A percentile compares a stretch with the other conserved stretches of the same genome.
phyloP scores from a whole-genome alignment of 2,329 filamentous ascomycete genomes.

The Diaporthe sp. region DNA sequence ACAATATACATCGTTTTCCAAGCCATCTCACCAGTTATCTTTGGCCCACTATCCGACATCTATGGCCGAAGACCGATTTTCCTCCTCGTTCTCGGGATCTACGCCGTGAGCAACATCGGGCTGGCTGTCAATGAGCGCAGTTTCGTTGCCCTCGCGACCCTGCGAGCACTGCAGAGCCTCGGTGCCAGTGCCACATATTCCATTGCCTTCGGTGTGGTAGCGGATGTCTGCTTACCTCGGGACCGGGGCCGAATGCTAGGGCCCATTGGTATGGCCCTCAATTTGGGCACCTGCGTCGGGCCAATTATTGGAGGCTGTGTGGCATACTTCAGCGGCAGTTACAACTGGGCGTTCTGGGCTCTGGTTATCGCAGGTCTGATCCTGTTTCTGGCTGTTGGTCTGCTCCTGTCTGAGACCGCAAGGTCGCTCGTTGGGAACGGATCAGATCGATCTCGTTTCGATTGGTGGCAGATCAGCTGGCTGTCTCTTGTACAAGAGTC shows the following conservation, averaged over 20 bases:
- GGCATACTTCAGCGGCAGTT: constrained; percentile 49
- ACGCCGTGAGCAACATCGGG: constrained; percentile 63
- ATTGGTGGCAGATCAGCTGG: constrained; percentile 57
- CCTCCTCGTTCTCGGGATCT: constrained; percentile 63
- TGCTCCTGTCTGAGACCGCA: constrained; percentile 64
- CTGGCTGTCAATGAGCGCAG: constrained; percentile 61
- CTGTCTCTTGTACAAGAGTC: constrained; percentile 53
- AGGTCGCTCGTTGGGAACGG: constrained; percentile 66
- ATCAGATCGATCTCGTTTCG: constrained; percentile 61
- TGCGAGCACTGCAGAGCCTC: constrained; percentile 67
- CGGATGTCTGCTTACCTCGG: constrained; percentile 71
- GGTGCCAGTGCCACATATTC: constrained; percentile 73
- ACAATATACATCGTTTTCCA: constrained; percentile 70
- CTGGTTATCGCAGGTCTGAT: constrained; percentile 58
- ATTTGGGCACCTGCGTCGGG: constrained; percentile 49
- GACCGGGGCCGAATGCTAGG: constrained; percentile 77
- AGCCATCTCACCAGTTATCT: constrained; percentile 64
- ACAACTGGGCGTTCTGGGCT: constrained; percentile 74
- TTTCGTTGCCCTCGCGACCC: constrained; percentile 63
- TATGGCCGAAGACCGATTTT: constrained; percentile 67
- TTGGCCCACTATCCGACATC: constrained; percentile 67
- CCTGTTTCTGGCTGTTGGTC: constrained; percentile 57
- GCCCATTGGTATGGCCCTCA: constrained; percentile 63
- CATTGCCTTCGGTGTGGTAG: constrained; percentile 73
- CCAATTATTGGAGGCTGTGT: constrained; percentile 35